A percentile compares a stretch with the other conserved stretches of the same genome.
Evolutionary conservation across 1,284 basidiomycete genomes (phyloP).

Genomic region (Ceratobasidium sp.): DNA sequence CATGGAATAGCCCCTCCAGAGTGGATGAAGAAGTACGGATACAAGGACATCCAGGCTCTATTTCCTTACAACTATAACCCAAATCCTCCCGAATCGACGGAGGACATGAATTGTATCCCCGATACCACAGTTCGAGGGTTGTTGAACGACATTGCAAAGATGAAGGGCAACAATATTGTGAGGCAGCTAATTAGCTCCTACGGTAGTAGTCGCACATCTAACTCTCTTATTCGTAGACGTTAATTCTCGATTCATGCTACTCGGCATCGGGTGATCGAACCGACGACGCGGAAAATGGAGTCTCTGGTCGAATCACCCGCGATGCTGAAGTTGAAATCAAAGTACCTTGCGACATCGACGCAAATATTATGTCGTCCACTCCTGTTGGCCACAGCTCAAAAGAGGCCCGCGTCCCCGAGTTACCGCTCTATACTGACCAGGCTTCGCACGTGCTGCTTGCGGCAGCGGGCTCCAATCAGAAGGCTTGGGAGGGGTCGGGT

Average conservation of each 20-base stretch:
- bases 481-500: slow-evolving; percentile 25
- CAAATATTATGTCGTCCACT: background rate
- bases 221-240: background rate
- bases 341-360: slow-evolving; percentile 5
- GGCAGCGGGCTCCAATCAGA: slow-evolving; percentile 27
- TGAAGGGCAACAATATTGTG: slow-evolving; percentile 33
- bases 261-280: slow-evolving; percentile 1
- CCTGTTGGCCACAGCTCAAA: background rate
- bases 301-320: background rate
- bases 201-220: no score
- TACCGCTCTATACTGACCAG: slow-evolving; percentile 2
- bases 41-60: slow-evolving; percentile 7
- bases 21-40: background rate
- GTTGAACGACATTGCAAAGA: background rate
- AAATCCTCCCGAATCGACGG: background rate
- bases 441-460: slow-evolving; percentile 21
- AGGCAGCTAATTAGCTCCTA: no score
- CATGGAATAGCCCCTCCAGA: background rate
- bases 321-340: background rate
- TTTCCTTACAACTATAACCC: slow-evolving; percentile 26
- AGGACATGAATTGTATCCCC: background rate
- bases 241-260: slow-evolving; percentile 25
- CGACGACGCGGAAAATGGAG: no score
- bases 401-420: background rate
- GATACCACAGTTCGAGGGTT: background rate